Conservation (phyloP, 1,139 yeast species). For the Nakaseomyces nivariensis region DNA sequence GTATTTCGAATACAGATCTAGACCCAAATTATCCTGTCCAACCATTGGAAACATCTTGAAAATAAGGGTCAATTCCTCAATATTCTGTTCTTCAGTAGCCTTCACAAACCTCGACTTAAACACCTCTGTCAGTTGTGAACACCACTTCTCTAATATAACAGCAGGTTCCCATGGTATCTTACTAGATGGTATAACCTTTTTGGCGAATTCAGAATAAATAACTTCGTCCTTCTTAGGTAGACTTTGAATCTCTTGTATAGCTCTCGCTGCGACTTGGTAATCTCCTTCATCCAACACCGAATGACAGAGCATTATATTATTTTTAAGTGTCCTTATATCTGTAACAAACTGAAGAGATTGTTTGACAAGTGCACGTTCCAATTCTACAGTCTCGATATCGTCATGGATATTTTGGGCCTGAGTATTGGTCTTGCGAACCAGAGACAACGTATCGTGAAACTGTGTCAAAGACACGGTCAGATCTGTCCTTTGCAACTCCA, state of each 20-base stretch:
- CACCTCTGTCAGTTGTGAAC: slow-evolving; percentile 43
- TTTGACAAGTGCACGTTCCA: slow-evolving; percentile 60
- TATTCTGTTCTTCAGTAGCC: slow-evolving; percentile 59
- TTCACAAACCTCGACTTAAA: slow-evolving; percentile 55
- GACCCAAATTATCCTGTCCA: slow-evolving; percentile 60
- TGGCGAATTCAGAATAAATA: slow-evolving; percentile 62
- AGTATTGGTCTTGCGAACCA: slow-evolving; percentile 44
- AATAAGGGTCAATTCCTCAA: slow-evolving; percentile 48
- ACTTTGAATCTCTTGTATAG: slow-evolving; percentile 57
- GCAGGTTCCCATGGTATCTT: slow-evolving; percentile 80
- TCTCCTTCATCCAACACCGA: slow-evolving; percentile 33
- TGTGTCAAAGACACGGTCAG: slow-evolving; percentile 35
- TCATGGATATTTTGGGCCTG: slow-evolving; percentile 60
- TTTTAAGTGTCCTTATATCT: slow-evolving; percentile 46
- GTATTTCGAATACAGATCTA: slow-evolving; percentile 72
- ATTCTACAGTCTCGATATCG: slow-evolving; percentile 59
- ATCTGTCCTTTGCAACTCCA: slow-evolving; percentile 36
- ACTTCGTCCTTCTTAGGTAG: slow-evolving; percentile 42
- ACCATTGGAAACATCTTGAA: slow-evolving; percentile 85
- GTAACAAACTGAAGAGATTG: slow-evolving; percentile 56
- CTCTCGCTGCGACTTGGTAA: slow-evolving; percentile 59
- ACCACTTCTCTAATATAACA: slow-evolving; percentile 48
- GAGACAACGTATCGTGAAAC: slow-evolving; percentile 27
- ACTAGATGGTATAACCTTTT: slow-evolving; percentile 78
- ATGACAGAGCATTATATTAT: slow-evolving; percentile 21